These are phyloP conservation scores for Pythium dissotocum DNA, from an alignment of 352 stramenopile species.

Conservation along the genomic window DNA sequence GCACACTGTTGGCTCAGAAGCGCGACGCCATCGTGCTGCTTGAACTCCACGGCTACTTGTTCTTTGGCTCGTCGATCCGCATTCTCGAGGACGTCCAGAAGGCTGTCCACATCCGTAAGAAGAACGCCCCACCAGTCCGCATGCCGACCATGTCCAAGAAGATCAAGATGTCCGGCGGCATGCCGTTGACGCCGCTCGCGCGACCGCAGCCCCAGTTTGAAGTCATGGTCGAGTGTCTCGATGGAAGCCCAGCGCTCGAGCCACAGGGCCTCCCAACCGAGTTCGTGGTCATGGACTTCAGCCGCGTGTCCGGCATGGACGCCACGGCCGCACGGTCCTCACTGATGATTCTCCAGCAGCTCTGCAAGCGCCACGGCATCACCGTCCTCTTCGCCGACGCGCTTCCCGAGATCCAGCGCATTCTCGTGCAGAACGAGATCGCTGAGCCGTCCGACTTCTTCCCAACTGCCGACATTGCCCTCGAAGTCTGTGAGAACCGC, in stretches of 20 bases:
- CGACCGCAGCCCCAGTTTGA: conserved; percentile 35
- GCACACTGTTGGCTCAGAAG: conserved; percentile 62
- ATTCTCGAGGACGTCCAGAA: conserved; percentile 83
- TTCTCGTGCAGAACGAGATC: conserved; percentile 79
- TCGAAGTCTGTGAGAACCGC: conserved; percentile 80
- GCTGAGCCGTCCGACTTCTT: conserved; percentile 64
- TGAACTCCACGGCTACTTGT: conserved; percentile 83
- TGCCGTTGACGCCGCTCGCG: conserved; percentile 56
- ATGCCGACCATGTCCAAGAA: conserved; percentile 19
- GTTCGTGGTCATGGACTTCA: conserved; percentile 91
- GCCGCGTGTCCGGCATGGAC: conserved; percentile 87
- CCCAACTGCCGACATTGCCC: conserved; percentile 64
- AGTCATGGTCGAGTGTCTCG: conserved; percentile 67
- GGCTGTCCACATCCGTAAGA: conserved; percentile 63
- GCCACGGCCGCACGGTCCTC: conserved; percentile 78
- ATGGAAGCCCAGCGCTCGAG: conserved; percentile 55
- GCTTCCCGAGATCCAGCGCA: conserved; percentile 60
- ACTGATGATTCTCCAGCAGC: conserved; percentile 83
- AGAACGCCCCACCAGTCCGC: conserved; percentile 20
- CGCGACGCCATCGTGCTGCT: conserved; percentile 76
- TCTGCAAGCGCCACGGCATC: conserved; percentile 73
- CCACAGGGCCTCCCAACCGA: conserved; percentile 63
- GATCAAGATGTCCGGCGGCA: conserved; percentile 22
- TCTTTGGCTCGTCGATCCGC: conserved; percentile 84
- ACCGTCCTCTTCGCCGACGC: conserved; percentile 70